Conservation (phyloP, 805 yeast genomes). For the Candida berthetii region DNA sequence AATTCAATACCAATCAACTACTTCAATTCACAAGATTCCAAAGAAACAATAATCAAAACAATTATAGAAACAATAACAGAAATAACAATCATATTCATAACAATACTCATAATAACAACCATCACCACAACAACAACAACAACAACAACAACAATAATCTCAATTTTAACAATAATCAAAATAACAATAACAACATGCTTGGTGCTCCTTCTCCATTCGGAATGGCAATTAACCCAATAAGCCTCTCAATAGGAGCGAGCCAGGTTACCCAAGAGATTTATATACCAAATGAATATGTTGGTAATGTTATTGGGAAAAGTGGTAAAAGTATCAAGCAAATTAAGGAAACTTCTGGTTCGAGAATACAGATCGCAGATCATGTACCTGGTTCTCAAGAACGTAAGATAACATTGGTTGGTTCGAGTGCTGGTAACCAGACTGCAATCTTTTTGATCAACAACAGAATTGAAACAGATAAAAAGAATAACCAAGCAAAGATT, state of each 20-base stretch:
- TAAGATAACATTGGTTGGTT: slow-evolving; percentile 62
- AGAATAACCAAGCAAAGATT: slow-evolving; percentile 29
- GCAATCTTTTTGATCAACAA: slow-evolving; percentile 70
- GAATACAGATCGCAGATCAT: slow-evolving; percentile 61
- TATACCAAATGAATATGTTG: slow-evolving; percentile 75
- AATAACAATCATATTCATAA: neutral
- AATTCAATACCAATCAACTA: neutral
- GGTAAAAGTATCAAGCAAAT: slow-evolving; percentile 79
- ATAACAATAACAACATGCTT: neutral
- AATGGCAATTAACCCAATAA: slow-evolving; percentile 1
- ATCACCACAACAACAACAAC: neutral
- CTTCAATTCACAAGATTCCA: neutral
- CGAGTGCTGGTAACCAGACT: slow-evolving; percentile 59
- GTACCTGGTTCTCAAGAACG: slow-evolving; percentile 51
- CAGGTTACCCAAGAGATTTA: slow-evolving; percentile 60
- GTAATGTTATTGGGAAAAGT: slow-evolving; percentile 81
- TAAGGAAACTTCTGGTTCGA: slow-evolving; percentile 67
- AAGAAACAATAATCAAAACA: too few relatives aligned
- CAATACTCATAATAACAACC: neutral
- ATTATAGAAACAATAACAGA: too few relatives aligned
- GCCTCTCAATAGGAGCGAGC: slow-evolving; percentile 10
- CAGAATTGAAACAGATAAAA: slow-evolving; percentile 62
- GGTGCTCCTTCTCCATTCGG: neutral
- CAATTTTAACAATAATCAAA: neutral
- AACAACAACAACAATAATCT: too few relatives aligned